Base-by-base conservation (phyloP, 2,329 filamentous ascomycete species). In the Phoma herbarum region DNA sequence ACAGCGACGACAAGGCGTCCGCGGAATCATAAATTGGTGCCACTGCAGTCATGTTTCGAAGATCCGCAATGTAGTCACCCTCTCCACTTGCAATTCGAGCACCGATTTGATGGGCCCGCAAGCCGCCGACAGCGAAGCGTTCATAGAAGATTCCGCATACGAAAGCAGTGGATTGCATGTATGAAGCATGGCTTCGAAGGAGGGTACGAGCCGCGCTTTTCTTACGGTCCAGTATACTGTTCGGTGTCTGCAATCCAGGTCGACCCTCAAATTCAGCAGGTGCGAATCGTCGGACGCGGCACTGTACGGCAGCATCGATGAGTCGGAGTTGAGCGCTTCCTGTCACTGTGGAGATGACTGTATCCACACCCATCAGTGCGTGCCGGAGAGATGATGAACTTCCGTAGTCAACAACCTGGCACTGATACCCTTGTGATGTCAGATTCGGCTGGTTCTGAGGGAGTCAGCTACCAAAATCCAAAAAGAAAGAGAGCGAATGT, bases 81-180 rank as follows among this genome's bases (percentile, higher is more conserved):
- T 88, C 84, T 14, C 78, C 79, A 9, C 80, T 77, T 18, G 84
- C 82, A 41, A 82, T 83, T n/a, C 82, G 81, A 7, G 73, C 60
- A 0, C 89, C 89, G 45, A 92, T 87, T 31, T 82, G 79, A 52
- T 86, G 82, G 18, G 81, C 79, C 12, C 81, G 80, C 58, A 93
- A 82, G 0, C 90, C 90, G 3, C 85, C 86, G 0, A 87, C 87
- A 20, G 86, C 86, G 67, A 93, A 92, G 0, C 89, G 82, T 71
- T 93, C 90, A 80, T 92, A 93, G 63, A 93, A 86, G 28, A 92
- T 77, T 20, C 90, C 90, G 66, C 90, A 93, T 0, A 87, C 85
- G 75, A 93, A 92, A 25, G 88, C 81, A 0, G 90, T 92, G 60
- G 84, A 90, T 41, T 84, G 82, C 79, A 93, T 90, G 43, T 80